These are phyloP conservation scores for Zymoseptoria tritici DNA, from an alignment of 2,329 filamentous ascomycete species.

Conservation along the genomic window DNA sequence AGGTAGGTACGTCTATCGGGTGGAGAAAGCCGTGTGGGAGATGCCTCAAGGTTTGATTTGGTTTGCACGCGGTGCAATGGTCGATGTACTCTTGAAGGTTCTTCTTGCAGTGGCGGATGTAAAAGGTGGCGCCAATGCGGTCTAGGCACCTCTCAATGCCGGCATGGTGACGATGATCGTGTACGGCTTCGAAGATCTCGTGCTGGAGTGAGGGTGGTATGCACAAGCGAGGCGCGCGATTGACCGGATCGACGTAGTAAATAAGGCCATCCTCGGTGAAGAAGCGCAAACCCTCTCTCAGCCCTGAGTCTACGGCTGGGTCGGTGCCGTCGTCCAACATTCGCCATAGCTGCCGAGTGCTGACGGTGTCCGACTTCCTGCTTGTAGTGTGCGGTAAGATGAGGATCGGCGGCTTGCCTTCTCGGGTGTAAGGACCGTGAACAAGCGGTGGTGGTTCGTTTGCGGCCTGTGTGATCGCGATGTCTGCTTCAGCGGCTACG, in stretches of 20 bases:
- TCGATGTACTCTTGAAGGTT: not conserved
- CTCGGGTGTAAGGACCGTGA: no score
- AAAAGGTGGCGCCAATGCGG: not conserved
- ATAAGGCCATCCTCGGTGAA: not conserved
- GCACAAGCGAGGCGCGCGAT: not conserved
- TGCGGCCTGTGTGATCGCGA: no score
- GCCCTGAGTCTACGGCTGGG: not conserved
- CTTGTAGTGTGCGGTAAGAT: no score
- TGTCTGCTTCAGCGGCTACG: no score
- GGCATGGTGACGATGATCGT: not conserved
- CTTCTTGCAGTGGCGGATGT: not conserved
- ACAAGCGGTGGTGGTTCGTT: no score
- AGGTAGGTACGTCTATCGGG: no score
- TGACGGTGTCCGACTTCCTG: no score
- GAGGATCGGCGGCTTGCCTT: no score
- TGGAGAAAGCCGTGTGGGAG: no score
- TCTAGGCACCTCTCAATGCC: not conserved
- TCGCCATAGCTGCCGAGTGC: no score
- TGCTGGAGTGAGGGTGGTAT: not conserved
- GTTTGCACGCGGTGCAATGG: not conserved
- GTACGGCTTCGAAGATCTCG: not conserved
- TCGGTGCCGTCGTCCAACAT: not conserved
- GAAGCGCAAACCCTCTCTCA: not conserved
- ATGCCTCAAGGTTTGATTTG: not conserved
- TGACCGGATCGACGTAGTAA: conserved; percentile 1